These are phyloP conservation scores for Phyllosticta citrichinensis DNA, from an alignment of 2,329 filamentous ascomycete species.

Conservation along the genomic window DNA sequence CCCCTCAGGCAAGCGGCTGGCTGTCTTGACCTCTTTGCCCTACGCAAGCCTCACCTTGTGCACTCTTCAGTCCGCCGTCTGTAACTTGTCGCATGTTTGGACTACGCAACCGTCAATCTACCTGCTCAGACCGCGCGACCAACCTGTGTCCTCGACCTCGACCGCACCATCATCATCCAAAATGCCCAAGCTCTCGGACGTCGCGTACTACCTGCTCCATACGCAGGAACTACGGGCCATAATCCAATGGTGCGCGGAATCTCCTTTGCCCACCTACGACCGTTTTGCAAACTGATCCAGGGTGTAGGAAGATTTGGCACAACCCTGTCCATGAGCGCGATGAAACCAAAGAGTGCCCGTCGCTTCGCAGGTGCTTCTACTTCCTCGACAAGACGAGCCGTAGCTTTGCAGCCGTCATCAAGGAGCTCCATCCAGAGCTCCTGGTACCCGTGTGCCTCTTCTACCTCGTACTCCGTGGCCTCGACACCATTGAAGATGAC, in stretches of 20 bases:
- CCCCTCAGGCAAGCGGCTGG: neutral
- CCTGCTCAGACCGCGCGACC: neutral
- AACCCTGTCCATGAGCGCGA: constrained; percentile 83
- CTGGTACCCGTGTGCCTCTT: constrained; percentile 83
- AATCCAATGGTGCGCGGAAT: constrained; percentile 64
- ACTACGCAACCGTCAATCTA: neutral
- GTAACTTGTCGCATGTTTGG: neutral
- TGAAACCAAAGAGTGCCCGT: constrained; percentile 60
- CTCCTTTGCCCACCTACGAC: constrained; percentile 4
- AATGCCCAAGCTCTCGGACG: constrained; percentile 35
- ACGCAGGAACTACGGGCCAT: constrained; percentile 70
- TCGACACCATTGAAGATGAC: constrained; percentile 98
- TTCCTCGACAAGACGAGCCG: constrained; percentile 82
- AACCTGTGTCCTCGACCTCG: neutral
- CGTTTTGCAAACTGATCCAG: constrained; percentile 5
- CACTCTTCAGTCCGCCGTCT: neutral
- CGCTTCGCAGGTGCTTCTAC: constrained; percentile 73
- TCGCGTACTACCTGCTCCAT: constrained; percentile 65
- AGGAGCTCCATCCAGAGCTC: constrained; percentile 90
- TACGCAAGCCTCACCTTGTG: neutral
- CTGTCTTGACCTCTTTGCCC: neutral
- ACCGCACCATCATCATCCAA: constrained; percentile 4
- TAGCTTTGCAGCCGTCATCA: constrained; percentile 86
- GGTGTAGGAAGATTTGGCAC: constrained; percentile 83
- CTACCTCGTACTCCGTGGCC: constrained; percentile 81